A percentile compares a stretch with the other conserved stretches of the same genome.
Evolutionary conservation across 768 basidiomycete genomes (phyloP).

Genomic region (Suillus luteus): DNA sequence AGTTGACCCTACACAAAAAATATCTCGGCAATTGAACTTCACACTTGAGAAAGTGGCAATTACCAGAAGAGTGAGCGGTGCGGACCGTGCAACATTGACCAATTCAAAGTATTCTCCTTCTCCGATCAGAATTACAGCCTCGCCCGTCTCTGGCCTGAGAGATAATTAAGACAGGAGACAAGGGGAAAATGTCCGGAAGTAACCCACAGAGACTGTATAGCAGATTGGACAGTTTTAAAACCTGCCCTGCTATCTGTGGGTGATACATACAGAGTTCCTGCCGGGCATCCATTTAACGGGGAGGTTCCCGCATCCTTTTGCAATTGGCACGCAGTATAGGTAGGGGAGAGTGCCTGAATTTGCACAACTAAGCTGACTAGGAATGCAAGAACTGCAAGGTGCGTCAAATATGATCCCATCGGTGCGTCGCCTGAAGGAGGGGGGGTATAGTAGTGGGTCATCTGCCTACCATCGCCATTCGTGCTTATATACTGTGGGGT

Average conservation of each 20-base stretch:
- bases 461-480: background rate
- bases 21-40: background rate
- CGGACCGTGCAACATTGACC: conserved; percentile 55
- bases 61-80: conserved; percentile 59
- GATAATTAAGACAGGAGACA: background rate
- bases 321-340: conserved; percentile 51
- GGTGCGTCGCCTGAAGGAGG: background rate
- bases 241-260: conserved; percentile 44
- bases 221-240: conserved; percentile 55
- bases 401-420: background rate
- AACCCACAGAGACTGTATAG: conserved; percentile 55
- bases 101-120: conserved; percentile 62
- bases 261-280: conserved; percentile 62
- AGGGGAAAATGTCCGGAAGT: background rate
- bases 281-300: conserved; percentile 55
- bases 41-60: conserved; percentile 11
- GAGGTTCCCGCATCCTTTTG: conserved; percentile 44
- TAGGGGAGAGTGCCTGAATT: conserved; percentile 43
- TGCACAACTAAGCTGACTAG: conserved; percentile 9
- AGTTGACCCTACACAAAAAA: conserved; percentile 50
- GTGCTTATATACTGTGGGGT: background rate
- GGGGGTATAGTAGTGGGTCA: background rate
- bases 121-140: conserved; percentile 54
- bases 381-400: background rate
- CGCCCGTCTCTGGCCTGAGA: conserved; percentile 43